phyloP scores from a whole-genome alignment of 148 eudicot genomes.

The Rhododendron ferrugineum region DNA sequence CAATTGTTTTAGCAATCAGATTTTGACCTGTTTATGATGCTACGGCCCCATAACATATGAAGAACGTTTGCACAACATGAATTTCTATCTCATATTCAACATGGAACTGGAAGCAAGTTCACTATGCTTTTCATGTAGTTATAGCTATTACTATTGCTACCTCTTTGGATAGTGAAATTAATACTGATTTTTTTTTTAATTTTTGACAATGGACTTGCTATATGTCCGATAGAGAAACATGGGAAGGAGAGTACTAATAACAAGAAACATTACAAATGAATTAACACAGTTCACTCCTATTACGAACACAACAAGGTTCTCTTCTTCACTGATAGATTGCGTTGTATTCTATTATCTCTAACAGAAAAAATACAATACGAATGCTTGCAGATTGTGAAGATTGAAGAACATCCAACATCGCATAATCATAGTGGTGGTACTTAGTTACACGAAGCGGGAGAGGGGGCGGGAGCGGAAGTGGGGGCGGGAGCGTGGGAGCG shows the following conservation, averaged over 20 bases:
- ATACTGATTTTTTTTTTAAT: not conserved
- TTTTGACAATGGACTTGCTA: not conserved
- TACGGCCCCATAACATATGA: not conserved
- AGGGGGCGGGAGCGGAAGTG: no score
- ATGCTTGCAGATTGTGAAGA: not conserved
- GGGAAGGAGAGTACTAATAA: not conserved
- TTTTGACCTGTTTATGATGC: not conserved
- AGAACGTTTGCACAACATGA: not conserved
- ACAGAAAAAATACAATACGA: not conserved
- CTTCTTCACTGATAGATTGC: not conserved
- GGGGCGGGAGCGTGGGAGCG: no score
- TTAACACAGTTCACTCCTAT: not conserved
- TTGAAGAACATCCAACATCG: not conserved
- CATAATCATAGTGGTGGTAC: not conserved
- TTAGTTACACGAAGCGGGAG: no score
- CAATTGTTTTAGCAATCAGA: not conserved
- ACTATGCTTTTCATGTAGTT: not conserved
- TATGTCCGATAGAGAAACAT: not conserved
- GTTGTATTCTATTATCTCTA: not conserved
- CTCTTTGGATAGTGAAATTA: not conserved
- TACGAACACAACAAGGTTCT: not conserved
- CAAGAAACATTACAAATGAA: not conserved
- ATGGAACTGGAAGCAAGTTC: not conserved
- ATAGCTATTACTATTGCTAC: not conserved
- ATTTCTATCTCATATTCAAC: not conserved